phyloP scores from a whole-genome alignment of 2,329 filamentous ascomycete genomes.

The Diaporthe sp. region DNA sequence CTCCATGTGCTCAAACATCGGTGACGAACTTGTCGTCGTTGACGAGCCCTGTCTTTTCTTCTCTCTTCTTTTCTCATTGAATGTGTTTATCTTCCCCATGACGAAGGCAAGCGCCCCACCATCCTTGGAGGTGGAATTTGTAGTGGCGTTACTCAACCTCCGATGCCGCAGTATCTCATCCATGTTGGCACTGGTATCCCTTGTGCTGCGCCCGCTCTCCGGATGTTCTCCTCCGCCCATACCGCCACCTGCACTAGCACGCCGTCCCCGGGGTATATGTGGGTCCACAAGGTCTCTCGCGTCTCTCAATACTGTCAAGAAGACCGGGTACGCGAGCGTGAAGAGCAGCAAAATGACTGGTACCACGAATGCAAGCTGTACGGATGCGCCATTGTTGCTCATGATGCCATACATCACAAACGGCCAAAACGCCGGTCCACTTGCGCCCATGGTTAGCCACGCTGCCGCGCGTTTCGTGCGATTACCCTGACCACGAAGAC shows the following conservation, averaged over 20 bases:
- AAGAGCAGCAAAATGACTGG: slow-evolving; percentile 67
- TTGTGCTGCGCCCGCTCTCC: slow-evolving; percentile 12
- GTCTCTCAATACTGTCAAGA: slow-evolving; percentile 61
- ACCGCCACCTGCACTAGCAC: slow-evolving; percentile 14
- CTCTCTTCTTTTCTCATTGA: slow-evolving; percentile 30
- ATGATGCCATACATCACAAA: slow-evolving; percentile 80
- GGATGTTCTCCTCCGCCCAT: slow-evolving; percentile 19
- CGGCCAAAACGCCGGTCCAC: slow-evolving; percentile 80
- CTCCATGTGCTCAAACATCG: slow-evolving; percentile 36
- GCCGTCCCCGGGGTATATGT: neutral
- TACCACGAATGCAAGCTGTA: slow-evolving; percentile 75
- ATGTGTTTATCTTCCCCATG: slow-evolving; percentile 18
- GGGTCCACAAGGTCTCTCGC: slow-evolving; percentile 58
- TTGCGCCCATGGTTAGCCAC: slow-evolving; percentile 82
- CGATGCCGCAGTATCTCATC: slow-evolving; percentile 26
- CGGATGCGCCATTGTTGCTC: slow-evolving; percentile 51
- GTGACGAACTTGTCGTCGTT: slow-evolving; percentile 25
- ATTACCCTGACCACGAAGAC: slow-evolving; percentile 83
- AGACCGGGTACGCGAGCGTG: slow-evolving; percentile 63
- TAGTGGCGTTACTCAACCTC: slow-evolving; percentile 24
- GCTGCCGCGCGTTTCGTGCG: slow-evolving; percentile 84
- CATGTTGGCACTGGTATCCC: slow-evolving; percentile 20
- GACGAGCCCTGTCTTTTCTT: slow-evolving; percentile 12
- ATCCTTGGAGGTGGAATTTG: neutral
- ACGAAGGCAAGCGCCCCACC: slow-evolving; percentile 12